These are phyloP conservation scores for Puccinia coronata DNA, from an alignment of 1,284 basidiomycete species.

Conservation along the genomic window DNA sequence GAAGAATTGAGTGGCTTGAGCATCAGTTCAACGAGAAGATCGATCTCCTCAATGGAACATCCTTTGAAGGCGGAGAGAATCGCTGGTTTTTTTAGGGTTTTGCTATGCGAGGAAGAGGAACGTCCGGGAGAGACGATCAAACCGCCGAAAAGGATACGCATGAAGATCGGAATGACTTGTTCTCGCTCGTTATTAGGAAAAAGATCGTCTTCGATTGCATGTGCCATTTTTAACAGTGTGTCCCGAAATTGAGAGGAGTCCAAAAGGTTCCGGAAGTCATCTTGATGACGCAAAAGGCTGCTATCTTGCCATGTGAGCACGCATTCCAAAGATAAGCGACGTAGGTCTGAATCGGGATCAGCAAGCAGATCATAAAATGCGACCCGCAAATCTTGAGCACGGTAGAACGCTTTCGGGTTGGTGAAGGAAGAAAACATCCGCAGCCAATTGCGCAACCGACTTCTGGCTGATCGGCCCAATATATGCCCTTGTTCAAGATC, in stretches of 20 bases:
- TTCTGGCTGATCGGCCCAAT: conserved; percentile 61
- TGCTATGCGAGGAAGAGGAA: conserved; percentile 64
- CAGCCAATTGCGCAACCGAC: conserved; percentile 72
- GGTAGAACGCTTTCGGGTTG: conserved; percentile 83
- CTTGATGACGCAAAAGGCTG: conserved; percentile 68
- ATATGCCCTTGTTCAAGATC: conserved; percentile 60
- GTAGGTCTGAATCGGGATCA: conserved; percentile 78
- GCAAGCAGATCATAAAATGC: conserved; percentile 78
- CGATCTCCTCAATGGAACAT: conserved; percentile 74
- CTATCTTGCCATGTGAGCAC: conserved; percentile 80
- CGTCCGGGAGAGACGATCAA: conserved; percentile 81
- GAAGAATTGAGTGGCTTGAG: conserved; percentile 66
- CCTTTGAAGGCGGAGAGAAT: conserved; percentile 73
- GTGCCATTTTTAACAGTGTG: conserved; percentile 73
- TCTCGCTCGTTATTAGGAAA: conserved; percentile 69
- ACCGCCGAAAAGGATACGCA: conserved; percentile 81
- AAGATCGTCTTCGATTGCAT: conserved; percentile 62
- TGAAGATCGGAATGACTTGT: conserved; percentile 72
- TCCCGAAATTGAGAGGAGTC: conserved; percentile 88
- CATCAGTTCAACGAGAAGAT: conserved; percentile 83
- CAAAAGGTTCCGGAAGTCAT: conserved; percentile 71
- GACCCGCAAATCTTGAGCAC: conserved; percentile 68
- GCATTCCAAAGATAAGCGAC: conserved; percentile 75
- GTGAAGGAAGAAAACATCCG: conserved; percentile 82
- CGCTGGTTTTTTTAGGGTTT: conserved; percentile 73